A percentile compares a stretch with the other conserved stretches of the same genome.
phyloP scores from a whole-genome alignment of 371 early-diverging fungal species.

The Nosema granulosis region DNA sequence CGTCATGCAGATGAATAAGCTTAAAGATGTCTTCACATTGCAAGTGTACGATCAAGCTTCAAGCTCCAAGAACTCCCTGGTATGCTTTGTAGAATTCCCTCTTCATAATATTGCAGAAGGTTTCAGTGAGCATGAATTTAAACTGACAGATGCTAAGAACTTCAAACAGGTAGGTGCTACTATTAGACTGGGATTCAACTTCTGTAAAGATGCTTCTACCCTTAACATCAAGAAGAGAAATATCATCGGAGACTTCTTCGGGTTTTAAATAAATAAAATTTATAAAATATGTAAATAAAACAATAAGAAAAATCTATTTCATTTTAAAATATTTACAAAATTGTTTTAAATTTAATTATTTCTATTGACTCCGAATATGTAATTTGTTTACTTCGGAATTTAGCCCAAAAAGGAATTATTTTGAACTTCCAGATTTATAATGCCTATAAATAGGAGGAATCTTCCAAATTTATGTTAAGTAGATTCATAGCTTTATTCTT shows the following conservation, averaged over 20 bases:
- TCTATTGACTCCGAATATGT: too few species aligned
- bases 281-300: too few species aligned
- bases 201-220: conserved; percentile 33
- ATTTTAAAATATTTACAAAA: too few species aligned
- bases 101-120: conserved; percentile 57
- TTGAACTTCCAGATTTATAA: too few species aligned
- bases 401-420: too few species aligned
- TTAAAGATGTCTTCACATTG: conserved; percentile 50
- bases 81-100: conserved; percentile 54
- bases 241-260: conserved; percentile 35
- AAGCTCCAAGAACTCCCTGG: conserved; percentile 36
- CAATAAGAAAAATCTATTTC: too few species aligned
- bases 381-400: too few species aligned
- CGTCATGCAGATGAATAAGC: conserved; percentile 43
- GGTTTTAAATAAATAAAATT: conserved; percentile 37
- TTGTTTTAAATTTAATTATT: too few species aligned
- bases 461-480: too few species aligned
- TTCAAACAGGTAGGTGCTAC: conserved; percentile 16
- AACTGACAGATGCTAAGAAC: conserved; percentile 50
- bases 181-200: conserved; percentile 53
- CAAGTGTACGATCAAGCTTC: conserved; percentile 54
- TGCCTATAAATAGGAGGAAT: too few species aligned
- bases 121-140: conserved; percentile 48
- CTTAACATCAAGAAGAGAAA: conserved; percentile 30
- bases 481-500: too few species aligned